Evolutionary conservation across 306 rosid species (phyloP), one percentile per base, ranked within the genome.

Genomic region (Prunus mume): DNA sequence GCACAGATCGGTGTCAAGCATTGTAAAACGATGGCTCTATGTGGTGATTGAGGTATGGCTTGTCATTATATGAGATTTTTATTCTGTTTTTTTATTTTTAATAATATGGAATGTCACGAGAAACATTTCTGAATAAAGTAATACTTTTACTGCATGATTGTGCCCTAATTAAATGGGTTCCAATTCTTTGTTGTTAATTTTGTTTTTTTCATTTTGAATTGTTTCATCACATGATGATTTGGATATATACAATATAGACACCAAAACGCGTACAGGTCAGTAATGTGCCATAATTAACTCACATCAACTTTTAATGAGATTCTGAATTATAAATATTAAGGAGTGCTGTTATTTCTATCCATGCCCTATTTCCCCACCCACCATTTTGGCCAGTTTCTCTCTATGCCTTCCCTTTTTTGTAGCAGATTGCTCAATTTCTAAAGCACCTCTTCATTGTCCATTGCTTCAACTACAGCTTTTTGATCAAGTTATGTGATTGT

Each of bases 101-200:
- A 80, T 84, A 72, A 78, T 57, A 83, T 80, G 85, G 83, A 85
- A 85, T 85, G 93, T 89, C 97, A 91, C 92, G 93, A 87, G 93
- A 89, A 82, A 76, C 80, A 79, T 84, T 86, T 87, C 89, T 87
- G 80, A 83, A 80, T 82, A 78, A 65, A 83, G 81, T 76, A 79
- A 74, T 76, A 65, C 51, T 82, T 80, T 81, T 76, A 64, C 68
- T 74, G 86, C 82, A 88, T 83, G 82, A 83, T 85, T 85, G 86
- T 81, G 75, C 85, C 84, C 84, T 65, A 45, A 74, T 75, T 49
- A 52, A 65, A 52, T 68, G 56, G 76, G 68, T 49, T 70, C 76
- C 83, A 82, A 18, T 63, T 30, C 57, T 32, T 52, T 75, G 65
- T 70, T 69, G 45, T 50, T 7, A 61, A 24, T 69, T 60, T 78